Base-by-base conservation (phyloP, 2,329 filamentous ascomycete genomes). In the Clonostachys rhizophaga region DNA sequence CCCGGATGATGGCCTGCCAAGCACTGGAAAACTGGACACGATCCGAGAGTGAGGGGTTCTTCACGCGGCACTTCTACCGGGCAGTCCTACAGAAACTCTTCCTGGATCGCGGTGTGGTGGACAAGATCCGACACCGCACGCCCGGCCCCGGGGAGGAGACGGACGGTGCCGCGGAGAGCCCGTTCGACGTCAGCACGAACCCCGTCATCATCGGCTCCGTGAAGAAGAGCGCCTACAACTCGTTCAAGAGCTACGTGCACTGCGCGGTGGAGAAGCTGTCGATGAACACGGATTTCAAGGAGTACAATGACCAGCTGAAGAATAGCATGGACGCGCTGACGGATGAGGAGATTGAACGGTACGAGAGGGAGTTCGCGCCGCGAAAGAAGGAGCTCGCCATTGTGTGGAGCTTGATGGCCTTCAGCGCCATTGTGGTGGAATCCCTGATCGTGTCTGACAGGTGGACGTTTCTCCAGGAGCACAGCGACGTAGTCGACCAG, bases 1-100 rank as follows among this genome's bases (percentile, higher is more conserved):
- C 94, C 1, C 83, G 94, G 41, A 96, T 96, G 87, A 96, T 97
- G 92, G 92, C 92, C 4, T 91, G 95, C 44, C 94, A 99, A 69
- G 94, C 94, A 8, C 91, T 94, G 2, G 77, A 84, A 50, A 99
- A 99, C 70, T 99, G 94, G 94, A 87, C 87, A 3, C 72, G 75
- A 20, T 72, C 77, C 30, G 91, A 96, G 50, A 95, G 89, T 62
- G 86, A 91, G 45, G 76, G 74, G 8, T 99, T 97, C 70, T 97
- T 99, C 71, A 89, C 84, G 0, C 81, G 92, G 0, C 94, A 99
- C 65, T 96, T 94, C 67, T 99, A 87, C 71, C 87, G 94, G 41
- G 89, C 94, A 0, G 75, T 97, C 0, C 73, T 97, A 18, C 94
- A 99, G 65, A 87, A 87, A 49, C 86, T 99, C n/a, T 91, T 97